Evolutionary conservation across 139 green algal species (phyloP).

Genomic region (Ettlia oleoabundans): DNA sequence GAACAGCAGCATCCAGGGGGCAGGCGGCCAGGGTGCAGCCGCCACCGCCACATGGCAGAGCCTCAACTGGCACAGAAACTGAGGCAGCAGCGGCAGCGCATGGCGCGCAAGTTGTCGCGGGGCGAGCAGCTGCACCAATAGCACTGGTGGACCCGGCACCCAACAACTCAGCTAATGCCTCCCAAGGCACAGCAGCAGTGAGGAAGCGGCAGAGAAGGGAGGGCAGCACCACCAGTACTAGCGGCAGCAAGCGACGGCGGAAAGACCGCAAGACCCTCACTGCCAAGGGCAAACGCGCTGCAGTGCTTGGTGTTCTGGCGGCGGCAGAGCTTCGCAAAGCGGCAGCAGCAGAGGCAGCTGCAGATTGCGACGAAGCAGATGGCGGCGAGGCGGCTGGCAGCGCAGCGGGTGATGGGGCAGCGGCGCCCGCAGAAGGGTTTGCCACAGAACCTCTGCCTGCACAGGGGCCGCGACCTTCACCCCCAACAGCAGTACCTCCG

Average conservation of each 20-base stretch:
- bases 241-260: not conserved
- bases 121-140: too few species aligned
- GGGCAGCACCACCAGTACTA: not conserved
- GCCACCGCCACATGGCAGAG: too few species aligned
- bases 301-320: constrained; percentile 31
- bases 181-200: too few species aligned
- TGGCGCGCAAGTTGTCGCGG: too few species aligned
- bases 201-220: not conserved
- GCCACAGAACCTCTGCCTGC: not conserved
- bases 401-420: not conserved
- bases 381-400: not conserved
- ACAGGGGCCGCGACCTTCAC: not conserved
- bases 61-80: too few species aligned
- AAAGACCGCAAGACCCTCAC: constrained; percentile 34
- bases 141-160: too few species aligned
- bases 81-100: too few species aligned
- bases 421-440: not conserved
- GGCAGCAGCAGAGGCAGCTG: not conserved
- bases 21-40: too few species aligned
- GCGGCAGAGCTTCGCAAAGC: not conserved
- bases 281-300: constrained; percentile 17
- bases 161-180: too few species aligned
- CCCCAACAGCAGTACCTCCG: not conserved
- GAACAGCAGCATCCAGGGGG: too few species aligned
- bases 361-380: not conserved